Percentiles rank a stretch among this genome's conserved stretches.
Conservation (phyloP, 495 filamentous ascomycete species). For the Rhypophila decipiens region DNA sequence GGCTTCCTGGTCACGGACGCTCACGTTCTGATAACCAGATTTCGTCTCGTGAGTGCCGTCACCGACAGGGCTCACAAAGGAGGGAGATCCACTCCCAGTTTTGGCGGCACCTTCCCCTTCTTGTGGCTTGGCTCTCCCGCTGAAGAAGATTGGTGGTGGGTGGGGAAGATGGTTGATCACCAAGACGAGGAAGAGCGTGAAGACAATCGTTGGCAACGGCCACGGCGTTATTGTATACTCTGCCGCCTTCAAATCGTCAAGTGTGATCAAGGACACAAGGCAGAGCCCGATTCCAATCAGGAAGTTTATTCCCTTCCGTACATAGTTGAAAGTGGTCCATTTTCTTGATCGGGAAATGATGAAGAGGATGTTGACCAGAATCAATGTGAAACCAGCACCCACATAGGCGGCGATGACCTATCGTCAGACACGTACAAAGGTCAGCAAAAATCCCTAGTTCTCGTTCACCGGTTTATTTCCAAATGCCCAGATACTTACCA, state of each 20-base stretch:
- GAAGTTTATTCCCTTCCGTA: conserved; percentile 30
- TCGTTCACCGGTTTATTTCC: too few species aligned
- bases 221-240: conserved; percentile 25
- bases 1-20: too few species aligned
- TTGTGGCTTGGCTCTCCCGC: not conserved
- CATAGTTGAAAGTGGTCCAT: conserved; percentile 28
- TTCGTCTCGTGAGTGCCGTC: too few species aligned
- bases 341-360: conserved; percentile 24
- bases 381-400: conserved; percentile 36
- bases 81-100: too few species aligned
- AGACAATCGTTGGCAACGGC: conserved; percentile 33
- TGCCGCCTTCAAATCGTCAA: conserved; percentile 16
- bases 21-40: too few species aligned
- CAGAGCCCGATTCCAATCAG: conserved; percentile 23
- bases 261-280: conserved; percentile 21
- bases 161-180: conserved; percentile 29
- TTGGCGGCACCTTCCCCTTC: too few species aligned
- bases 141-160: conserved; percentile 21
- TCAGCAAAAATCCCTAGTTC: too few species aligned
- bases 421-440: not conserved
- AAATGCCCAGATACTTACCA: conserved; percentile 23
- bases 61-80: too few species aligned
- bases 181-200: conserved; percentile 28
- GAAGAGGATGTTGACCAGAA: conserved; percentile 33
- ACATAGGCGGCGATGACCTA: conserved; percentile 40